Conservation (phyloP, 352 stramenopile genomes). For the Detonula confervacea region DNA sequence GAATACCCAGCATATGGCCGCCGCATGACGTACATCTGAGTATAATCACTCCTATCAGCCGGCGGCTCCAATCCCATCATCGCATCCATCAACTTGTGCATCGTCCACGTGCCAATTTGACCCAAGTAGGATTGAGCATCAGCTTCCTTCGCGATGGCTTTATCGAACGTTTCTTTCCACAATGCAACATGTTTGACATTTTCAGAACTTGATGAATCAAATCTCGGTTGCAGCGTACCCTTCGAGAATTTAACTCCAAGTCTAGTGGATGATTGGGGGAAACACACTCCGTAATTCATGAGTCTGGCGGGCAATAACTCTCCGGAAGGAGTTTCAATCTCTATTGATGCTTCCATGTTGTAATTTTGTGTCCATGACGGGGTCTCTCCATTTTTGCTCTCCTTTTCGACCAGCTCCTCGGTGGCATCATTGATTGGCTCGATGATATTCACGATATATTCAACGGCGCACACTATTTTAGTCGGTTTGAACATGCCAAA, state of each 20-base stretch:
- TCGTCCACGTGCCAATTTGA: slow-evolving; percentile 23
- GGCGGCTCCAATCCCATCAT: slow-evolving; percentile 31
- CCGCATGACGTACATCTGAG: slow-evolving; percentile 62
- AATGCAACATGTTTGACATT: slow-evolving; percentile 8
- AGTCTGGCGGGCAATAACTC: slow-evolving; percentile 47
- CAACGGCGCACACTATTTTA: slow-evolving; percentile 61
- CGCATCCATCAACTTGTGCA: slow-evolving; percentile 48
- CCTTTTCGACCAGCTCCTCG: slow-evolving; percentile 8
- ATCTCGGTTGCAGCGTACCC: slow-evolving; percentile 36
- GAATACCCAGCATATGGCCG: slow-evolving; percentile 48
- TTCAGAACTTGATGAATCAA: slow-evolving; percentile 23
- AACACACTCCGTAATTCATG: slow-evolving; percentile 43
- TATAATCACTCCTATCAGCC: slow-evolving; percentile 18
- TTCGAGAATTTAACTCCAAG: slow-evolving; percentile 52
- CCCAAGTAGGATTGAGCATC: slow-evolving; percentile 38
- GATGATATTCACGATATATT: slow-evolving; percentile 71
- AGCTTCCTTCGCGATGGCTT: slow-evolving; percentile 42
- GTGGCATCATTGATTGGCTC: slow-evolving; percentile 38
- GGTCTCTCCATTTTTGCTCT: not conserved
- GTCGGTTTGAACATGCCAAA: slow-evolving; percentile 80
- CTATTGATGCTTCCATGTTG: slow-evolving; percentile 40
- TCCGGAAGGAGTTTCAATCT: slow-evolving; percentile 41
- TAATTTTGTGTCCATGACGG: slow-evolving; percentile 38
- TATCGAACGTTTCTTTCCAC: slow-evolving; percentile 55
- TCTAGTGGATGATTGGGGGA: slow-evolving; percentile 25